Evolutionary conservation across 2,329 filamentous ascomycete species (phyloP).

Genomic region (Microcyclospora tardicrescens): DNA sequence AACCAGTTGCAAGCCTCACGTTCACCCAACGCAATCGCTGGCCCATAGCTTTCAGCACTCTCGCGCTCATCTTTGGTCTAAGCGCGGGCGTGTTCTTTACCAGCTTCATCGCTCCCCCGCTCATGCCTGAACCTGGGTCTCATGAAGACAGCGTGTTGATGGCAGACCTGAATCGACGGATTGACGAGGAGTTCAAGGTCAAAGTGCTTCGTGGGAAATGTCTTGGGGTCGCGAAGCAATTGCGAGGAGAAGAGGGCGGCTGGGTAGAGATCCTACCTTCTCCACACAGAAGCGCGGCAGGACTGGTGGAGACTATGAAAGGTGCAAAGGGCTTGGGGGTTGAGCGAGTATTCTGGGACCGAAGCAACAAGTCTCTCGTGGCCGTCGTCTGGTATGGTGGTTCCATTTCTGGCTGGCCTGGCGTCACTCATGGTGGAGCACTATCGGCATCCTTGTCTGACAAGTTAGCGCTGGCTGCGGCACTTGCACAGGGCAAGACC

Average conservation of each 20-base stretch:
- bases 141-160: conserved; percentile 31
- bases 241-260: conserved; percentile 18
- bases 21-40: conserved; percentile 9
- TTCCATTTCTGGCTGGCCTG: conserved; percentile 56
- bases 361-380: conserved; percentile 43
- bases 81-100: conserved; percentile 27
- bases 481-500: conserved; percentile 29
- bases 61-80: conserved; percentile 33
- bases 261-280: conserved; percentile 21
- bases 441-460: conserved; percentile 59
- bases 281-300: conserved; percentile 4
- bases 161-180: conserved; percentile 30
- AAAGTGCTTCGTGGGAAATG: conserved; percentile 33
- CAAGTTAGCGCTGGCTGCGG: conserved; percentile 52
- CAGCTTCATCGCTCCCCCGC: conserved; percentile 32
- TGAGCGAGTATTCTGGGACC: conserved; percentile 54
- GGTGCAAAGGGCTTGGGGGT: conserved; percentile 30
- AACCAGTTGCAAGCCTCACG: not conserved
- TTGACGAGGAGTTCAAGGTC: conserved; percentile 37
- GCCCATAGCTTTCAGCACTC: conserved; percentile 13
- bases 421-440: conserved; percentile 57
- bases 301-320: conserved; percentile 21
- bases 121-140: conserved; percentile 28
- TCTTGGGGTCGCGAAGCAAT: conserved; percentile 20
- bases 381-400: conserved; percentile 56